Percentiles rank a stretch among this genome's conserved stretches.
These are phyloP conservation scores for Carpinus fangiana DNA, from an alignment of 306 rosid species.

Conservation along the genomic window DNA sequence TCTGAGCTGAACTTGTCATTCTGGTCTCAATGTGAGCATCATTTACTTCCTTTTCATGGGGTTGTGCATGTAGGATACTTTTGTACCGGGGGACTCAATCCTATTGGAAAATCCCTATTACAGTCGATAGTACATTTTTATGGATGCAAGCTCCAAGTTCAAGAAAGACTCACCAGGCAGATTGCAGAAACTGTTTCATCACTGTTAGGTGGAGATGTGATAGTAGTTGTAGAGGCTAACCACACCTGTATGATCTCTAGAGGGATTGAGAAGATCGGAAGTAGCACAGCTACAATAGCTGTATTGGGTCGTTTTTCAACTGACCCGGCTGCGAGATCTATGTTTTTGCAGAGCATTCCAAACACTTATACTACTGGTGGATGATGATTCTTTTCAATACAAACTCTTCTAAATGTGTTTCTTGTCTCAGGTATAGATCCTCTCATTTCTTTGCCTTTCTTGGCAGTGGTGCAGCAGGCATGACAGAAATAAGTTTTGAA, in stretches of 20 bases:
- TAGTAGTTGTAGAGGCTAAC: constrained; percentile 89
- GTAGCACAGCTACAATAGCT: constrained; percentile 89
- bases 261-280: constrained; percentile 91
- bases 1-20: constrained; percentile 65
- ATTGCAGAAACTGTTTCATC: constrained; percentile 85
- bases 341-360: constrained; percentile 81
- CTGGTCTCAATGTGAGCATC: constrained; percentile 98
- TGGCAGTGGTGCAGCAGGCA: neutral
- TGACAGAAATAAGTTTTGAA: neutral
- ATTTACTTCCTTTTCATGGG: constrained; percentile 92
- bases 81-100: constrained; percentile 41
- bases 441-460: neutral
- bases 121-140: constrained; percentile 81
- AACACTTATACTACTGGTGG: constrained; percentile 35
- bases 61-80: constrained; percentile 84
- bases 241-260: constrained; percentile 97
- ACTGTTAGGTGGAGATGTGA: constrained; percentile 70
- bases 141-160: constrained; percentile 97
- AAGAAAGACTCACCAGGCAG: constrained; percentile 94
- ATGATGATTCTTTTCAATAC: constrained; percentile 25
- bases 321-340: constrained; percentile 50
- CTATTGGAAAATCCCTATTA: constrained; percentile 60
- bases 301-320: constrained; percentile 71
- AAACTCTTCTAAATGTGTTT: neutral
- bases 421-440: neutral